phyloP scores from a whole-genome alignment of 768 basidiomycete genomes.

The Psilocybe cyanescens region DNA sequence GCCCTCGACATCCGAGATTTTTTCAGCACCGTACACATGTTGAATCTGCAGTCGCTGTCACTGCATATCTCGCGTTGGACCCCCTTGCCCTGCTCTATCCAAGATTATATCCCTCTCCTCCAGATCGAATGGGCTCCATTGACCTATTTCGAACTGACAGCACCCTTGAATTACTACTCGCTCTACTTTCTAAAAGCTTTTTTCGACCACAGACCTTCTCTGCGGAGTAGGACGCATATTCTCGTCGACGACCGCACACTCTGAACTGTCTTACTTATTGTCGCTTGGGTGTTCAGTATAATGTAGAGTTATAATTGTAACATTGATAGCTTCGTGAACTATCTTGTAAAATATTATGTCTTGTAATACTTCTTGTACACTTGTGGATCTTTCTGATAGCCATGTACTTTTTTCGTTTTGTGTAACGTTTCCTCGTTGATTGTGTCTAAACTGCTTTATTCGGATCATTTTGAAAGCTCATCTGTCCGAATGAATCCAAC shows the following conservation, averaged over 20 bases:
- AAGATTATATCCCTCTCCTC: background rate
- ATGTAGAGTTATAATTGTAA: too few relatives aligned
- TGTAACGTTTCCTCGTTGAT: too few relatives aligned
- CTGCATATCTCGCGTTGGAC: conserved; percentile 2
- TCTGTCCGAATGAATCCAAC: too few relatives aligned
- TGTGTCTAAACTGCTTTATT: too few relatives aligned
- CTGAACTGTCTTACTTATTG: background rate
- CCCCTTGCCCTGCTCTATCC: background rate
- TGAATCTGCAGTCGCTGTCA: background rate
- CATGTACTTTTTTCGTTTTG: too few relatives aligned
- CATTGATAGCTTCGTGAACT: too few relatives aligned
- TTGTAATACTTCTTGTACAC: too few relatives aligned
- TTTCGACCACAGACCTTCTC: background rate
- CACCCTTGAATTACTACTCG: background rate
- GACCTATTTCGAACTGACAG: background rate
- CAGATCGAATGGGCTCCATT: background rate
- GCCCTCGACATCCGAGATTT: background rate
- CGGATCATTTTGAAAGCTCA: too few relatives aligned
- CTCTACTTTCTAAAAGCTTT: background rate
- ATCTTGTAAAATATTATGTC: too few relatives aligned
- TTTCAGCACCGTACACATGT: background rate
- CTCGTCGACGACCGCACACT: background rate
- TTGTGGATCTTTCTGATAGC: too few relatives aligned
- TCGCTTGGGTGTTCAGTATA: background rate
- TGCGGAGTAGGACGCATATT: background rate